A percentile compares a stretch with the other conserved stretches of the same genome.
Evolutionary conservation across 1,139 yeast genomes (phyloP).

Genomic region (Debaryomycetaceae sp.): DNA sequence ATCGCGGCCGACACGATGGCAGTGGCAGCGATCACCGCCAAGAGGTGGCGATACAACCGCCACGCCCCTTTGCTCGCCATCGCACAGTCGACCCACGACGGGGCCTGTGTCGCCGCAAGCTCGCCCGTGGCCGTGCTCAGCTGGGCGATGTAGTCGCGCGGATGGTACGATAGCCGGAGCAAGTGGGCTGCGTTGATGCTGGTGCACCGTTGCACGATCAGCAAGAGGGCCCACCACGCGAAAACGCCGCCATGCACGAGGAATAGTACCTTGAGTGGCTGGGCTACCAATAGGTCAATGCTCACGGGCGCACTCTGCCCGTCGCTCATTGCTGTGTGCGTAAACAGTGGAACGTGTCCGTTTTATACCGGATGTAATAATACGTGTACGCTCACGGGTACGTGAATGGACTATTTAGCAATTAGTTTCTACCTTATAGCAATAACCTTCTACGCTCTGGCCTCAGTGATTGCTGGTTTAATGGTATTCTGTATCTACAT

Average conservation of each 20-base stretch:
- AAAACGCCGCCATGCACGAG: slow-evolving; percentile 21
- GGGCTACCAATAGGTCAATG: slow-evolving; percentile 15
- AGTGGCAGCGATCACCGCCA: slow-evolving; percentile 10
- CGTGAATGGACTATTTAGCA: no score
- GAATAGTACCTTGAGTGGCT: slow-evolving; percentile 27
- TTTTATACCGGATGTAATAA: no score
- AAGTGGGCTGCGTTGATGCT: slow-evolving; percentile 25
- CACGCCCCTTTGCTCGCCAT: slow-evolving; percentile 23
- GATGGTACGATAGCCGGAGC: slow-evolving; percentile 26
- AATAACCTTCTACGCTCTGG: no score
- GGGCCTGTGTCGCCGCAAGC: slow-evolving; percentile 19
- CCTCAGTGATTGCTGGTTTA: no score
- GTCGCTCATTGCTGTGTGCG: neutral
- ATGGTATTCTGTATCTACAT: no score
- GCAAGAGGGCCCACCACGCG: slow-evolving; percentile 25
- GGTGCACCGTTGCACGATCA: slow-evolving; percentile 13
- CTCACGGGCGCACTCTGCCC: neutral
- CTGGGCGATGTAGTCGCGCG: slow-evolving; percentile 25
- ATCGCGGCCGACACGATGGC: slow-evolving; percentile 8
- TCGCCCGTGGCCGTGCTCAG: slow-evolving; percentile 20
- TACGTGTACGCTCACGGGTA: no score
- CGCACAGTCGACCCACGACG: slow-evolving; percentile 22
- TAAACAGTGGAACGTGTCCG: no score
- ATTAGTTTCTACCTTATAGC: no score
- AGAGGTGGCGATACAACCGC: slow-evolving; percentile 9